These are phyloP conservation scores for Annona squamosa DNA, from an alignment of 164 flowering plant genomes.

Conservation along the genomic window DNA sequence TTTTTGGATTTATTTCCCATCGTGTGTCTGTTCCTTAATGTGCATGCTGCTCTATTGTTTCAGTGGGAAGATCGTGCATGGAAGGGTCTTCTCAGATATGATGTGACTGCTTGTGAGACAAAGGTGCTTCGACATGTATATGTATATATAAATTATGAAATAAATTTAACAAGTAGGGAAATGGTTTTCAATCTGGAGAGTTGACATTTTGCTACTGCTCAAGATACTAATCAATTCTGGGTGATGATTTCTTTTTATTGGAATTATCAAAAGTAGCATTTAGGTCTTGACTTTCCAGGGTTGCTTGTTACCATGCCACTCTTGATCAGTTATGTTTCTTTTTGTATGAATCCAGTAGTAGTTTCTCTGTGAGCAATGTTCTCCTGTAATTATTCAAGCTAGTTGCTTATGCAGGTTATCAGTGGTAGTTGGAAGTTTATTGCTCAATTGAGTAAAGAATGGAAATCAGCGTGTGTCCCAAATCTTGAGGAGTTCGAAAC, in stretches of 20 bases:
- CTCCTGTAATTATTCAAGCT: not conserved
- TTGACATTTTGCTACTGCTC: no score
- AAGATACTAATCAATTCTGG: no score
- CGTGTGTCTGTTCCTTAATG: not conserved
- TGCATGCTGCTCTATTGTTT: not conserved
- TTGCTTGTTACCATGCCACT: no score
- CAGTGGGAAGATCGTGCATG: slow-evolving; percentile 35
- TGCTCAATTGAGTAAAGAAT: slow-evolving; percentile 26
- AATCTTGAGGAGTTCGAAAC: not conserved
- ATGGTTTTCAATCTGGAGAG: not conserved
- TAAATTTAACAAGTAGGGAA: not conserved
- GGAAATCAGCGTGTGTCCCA: slow-evolving; percentile 5
- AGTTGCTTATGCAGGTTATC: slow-evolving; percentile 18
- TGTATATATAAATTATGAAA: not conserved
- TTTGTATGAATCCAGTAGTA: not conserved
- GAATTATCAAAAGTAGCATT: no score
- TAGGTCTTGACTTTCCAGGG: no score
- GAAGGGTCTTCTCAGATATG: slow-evolving; percentile 29
- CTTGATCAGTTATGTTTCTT: not conserved
- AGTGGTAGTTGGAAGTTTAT: slow-evolving; percentile 23
- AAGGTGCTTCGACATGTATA: slow-evolving; percentile 16
- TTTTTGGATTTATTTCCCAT: not conserved
- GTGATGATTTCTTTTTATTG: no score
- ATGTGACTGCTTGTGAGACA: slow-evolving; percentile 28
- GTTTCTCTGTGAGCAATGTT: not conserved